These are phyloP conservation scores for Spathaspora boniae DNA, from an alignment of 805 yeast genomes.

Conservation along the genomic window DNA sequence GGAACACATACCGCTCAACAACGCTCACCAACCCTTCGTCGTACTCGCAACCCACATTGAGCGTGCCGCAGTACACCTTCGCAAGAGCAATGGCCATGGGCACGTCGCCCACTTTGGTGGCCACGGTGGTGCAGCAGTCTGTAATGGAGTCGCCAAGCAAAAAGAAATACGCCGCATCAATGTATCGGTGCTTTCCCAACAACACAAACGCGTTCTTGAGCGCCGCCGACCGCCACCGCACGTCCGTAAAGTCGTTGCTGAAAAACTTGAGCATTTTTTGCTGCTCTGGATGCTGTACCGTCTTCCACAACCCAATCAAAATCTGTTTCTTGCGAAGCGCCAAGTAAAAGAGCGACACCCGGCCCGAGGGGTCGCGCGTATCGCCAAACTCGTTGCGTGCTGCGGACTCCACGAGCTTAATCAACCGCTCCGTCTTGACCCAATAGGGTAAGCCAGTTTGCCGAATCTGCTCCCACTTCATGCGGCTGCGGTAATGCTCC, in stretches of 20 bases:
- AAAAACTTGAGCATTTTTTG: constrained; percentile 77
- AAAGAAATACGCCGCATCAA: constrained; percentile 88
- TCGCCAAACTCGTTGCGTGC: constrained; percentile 70
- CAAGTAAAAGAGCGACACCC: constrained; percentile 69
- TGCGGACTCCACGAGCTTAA: constrained; percentile 53
- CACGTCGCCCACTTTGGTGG: constrained; percentile 62
- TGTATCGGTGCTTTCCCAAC: constrained; percentile 79
- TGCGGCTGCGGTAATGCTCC: constrained; percentile 36
- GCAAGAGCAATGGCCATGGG: constrained; percentile 80
- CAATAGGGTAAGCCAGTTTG: constrained; percentile 71
- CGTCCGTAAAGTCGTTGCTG: constrained; percentile 67
- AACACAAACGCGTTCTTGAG: constrained; percentile 88
- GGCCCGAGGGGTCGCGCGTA: constrained; percentile 63
- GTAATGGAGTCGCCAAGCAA: constrained; percentile 68
- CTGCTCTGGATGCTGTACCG: constrained; percentile 74
- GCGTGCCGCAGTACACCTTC: constrained; percentile 54
- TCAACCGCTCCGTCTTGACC: constrained; percentile 38
- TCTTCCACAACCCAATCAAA: constrained; percentile 79
- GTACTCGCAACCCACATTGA: constrained; percentile 1
- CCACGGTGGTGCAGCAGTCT: constrained; percentile 75
- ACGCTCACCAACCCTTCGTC: constrained; percentile 21
- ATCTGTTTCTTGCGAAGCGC: constrained; percentile 77
- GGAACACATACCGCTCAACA: constrained; percentile 50
- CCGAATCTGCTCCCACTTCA: constrained; percentile 60
- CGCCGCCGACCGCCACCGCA: constrained; percentile 86